Conservation (phyloP, 2,329 filamentous ascomycete species). For the Beauveria sp. region DNA sequence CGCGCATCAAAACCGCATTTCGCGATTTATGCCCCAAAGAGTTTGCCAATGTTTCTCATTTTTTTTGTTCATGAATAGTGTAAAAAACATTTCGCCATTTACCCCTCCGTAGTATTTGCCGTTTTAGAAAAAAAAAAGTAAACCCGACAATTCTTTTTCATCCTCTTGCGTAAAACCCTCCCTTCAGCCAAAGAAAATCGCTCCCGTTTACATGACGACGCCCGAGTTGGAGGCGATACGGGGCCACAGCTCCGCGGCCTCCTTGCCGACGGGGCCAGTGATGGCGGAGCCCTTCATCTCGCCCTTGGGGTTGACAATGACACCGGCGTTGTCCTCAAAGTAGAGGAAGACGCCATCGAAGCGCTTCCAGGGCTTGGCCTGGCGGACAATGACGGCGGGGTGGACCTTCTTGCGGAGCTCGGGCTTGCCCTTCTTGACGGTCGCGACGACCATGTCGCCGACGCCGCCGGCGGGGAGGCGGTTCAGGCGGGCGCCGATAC, state of each 20-base stretch:
- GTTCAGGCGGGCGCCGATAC: constrained; percentile 95
- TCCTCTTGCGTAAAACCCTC: constrained; percentile 17
- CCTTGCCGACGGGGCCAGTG: constrained; percentile 98
- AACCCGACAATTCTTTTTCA: constrained; percentile 18
- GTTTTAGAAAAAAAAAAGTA: not conserved
- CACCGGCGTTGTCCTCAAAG: constrained; percentile 99
- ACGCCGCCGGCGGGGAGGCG: constrained; percentile 94
- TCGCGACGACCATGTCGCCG: constrained; percentile 99
- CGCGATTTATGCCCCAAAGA: not conserved
- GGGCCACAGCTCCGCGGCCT: constrained; percentile 99
- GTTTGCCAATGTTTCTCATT: constrained; percentile 5
- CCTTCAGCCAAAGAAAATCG: not conserved
- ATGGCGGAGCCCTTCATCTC: constrained; percentile 99
- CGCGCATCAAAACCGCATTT: not conserved
- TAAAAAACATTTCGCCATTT: constrained; percentile 11
- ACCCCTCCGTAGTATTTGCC: constrained; percentile 1
- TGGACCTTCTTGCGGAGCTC: constrained; percentile 99
- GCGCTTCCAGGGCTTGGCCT: constrained; percentile 99
- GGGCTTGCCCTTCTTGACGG: constrained; percentile 99
- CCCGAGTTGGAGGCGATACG: constrained; percentile 99
- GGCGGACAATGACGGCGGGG: constrained; percentile 97
- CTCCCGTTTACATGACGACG: constrained; percentile 90
- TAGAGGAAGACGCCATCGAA: constrained; percentile 98
- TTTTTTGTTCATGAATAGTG: constrained; percentile 8
- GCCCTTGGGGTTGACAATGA: constrained; percentile 99